Conservation (phyloP, 768 basidiomycete genomes). For the Macrolepiota dolichaula region DNA sequence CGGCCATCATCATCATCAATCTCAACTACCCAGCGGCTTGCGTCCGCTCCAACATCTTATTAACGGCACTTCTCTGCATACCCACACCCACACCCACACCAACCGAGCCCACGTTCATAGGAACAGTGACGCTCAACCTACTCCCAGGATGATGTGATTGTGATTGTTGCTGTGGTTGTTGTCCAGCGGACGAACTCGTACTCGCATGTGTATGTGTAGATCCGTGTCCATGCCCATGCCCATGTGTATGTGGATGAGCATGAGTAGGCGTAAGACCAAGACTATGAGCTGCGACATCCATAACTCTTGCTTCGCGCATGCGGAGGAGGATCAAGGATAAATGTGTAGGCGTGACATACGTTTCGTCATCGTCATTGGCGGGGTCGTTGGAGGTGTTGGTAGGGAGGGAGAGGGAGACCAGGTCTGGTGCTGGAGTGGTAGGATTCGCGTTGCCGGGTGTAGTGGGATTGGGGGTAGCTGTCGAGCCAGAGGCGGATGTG, state of each 20-base stretch:
- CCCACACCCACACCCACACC: not conserved
- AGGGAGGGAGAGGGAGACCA: not conserved
- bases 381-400: not conserved
- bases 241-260: slow-evolving; percentile 8
- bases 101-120: not conserved
- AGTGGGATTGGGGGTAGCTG: not conserved
- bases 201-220: not conserved
- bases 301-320: slow-evolving; percentile 66
- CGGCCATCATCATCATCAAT: no score
- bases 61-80: slow-evolving; percentile 37
- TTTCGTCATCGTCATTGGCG: not conserved
- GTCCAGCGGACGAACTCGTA: not conserved
- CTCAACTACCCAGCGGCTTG: slow-evolving; percentile 46
- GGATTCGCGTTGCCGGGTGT: not conserved
- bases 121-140: not conserved
- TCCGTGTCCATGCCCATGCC: not conserved
- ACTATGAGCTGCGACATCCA: slow-evolving; percentile 39
- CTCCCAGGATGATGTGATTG: slow-evolving; percentile 26
- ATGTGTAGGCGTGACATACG: slow-evolving; percentile 50
- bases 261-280: slow-evolving; percentile 30
- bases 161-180: slow-evolving; percentile 20
- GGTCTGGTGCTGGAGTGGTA: no score
- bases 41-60: slow-evolving; percentile 71
- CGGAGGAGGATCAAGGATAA: slow-evolving; percentile 53
- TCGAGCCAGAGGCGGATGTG: no score